Evolutionary conservation across 257 asterid species (phyloP).

Genomic region (Fraxinus pennsylvanica): DNA sequence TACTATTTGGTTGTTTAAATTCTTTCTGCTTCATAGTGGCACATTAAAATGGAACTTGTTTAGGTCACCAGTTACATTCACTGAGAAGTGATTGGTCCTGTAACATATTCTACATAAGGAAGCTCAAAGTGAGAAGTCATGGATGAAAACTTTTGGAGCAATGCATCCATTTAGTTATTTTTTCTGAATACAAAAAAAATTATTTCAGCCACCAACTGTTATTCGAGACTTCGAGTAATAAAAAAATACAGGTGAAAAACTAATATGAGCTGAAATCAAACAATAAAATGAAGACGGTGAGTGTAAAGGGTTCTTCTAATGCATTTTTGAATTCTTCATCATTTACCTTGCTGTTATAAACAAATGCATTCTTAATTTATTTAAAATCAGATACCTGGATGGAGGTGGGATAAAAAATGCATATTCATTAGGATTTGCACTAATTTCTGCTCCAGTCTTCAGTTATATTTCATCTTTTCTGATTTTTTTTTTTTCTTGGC

Average conservation of each 20-base stretch:
- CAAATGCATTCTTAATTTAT: neutral
- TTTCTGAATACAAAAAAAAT: too few relatives aligned
- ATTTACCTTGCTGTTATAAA: neutral
- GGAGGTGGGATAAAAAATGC: neutral
- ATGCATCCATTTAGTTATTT: neutral
- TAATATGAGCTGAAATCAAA: neutral
- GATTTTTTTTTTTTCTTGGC: neutral
- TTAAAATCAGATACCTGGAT: neutral
- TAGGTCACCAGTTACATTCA: neutral
- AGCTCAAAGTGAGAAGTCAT: neutral
- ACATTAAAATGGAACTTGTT: neutral
- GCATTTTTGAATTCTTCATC: neutral
- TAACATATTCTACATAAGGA: neutral
- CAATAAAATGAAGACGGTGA: neutral
- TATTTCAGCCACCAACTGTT: neutral
- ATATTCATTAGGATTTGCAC: neutral
- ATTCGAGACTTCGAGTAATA: too few relatives aligned
- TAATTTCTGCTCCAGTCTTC: neutral
- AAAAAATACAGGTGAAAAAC: neutral
- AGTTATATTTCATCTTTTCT: neutral
- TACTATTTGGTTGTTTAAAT: neutral
- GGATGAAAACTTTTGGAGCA: neutral
- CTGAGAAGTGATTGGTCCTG: neutral
- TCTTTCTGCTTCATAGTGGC: neutral
- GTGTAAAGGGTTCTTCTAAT: neutral